A percentile compares a stretch with the other conserved stretches of the same genome.
phyloP scores from a whole-genome alignment of 176 grass and related monocot species.

The Alloteropsis semialata region DNA sequence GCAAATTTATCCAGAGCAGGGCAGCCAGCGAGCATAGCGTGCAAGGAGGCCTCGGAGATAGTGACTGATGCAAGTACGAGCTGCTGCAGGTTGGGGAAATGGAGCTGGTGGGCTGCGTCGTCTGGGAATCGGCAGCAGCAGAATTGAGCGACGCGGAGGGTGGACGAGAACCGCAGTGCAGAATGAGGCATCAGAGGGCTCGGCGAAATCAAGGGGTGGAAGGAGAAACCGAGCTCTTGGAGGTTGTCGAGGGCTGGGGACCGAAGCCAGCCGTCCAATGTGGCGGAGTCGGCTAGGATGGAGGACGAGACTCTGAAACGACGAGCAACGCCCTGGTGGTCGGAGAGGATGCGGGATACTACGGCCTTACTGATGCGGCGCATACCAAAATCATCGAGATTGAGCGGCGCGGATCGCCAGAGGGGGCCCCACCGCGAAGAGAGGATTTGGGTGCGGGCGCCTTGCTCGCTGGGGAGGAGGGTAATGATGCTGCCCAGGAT shows the following conservation, averaged over 20 bases:
- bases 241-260: not conserved
- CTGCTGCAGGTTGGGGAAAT: not conserved
- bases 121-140: too few species aligned
- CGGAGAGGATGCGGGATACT: not conserved
- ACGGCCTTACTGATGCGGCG: not conserved
- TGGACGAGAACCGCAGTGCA: too few species aligned
- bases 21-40: not conserved
- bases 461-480: not conserved
- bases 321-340: not conserved
- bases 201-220: too few species aligned
- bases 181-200: too few species aligned
- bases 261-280: not conserved
- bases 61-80: not conserved
- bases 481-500: not conserved
- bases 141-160: too few species aligned
- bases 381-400: not conserved
- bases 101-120: not conserved
- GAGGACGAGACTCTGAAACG: not conserved
- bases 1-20: not conserved
- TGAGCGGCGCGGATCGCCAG: not conserved
- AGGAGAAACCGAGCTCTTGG: not conserved
- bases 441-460: not conserved
- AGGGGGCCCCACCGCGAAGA: not conserved
- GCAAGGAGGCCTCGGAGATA: not conserved
- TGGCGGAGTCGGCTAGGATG: too few species aligned